Percentiles rank a stretch among this genome's conserved stretches.
Conservation (phyloP, 306 rosid genomes). For the Begonia loranthoides region DNA sequence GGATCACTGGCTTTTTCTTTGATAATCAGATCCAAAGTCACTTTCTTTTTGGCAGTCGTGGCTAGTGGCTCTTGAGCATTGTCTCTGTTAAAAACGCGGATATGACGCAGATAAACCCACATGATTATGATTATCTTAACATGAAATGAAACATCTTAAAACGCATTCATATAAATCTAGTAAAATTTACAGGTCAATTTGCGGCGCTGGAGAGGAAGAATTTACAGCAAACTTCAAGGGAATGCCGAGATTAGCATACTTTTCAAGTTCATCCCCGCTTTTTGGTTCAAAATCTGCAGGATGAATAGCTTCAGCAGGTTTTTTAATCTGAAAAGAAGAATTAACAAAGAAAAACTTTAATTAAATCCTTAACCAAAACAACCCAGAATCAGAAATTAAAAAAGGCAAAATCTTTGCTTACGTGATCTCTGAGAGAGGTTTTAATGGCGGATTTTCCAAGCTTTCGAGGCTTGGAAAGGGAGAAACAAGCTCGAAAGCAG, state of each 20-base stretch:
- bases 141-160: not conserved
- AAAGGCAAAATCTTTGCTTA: constrained; percentile 8
- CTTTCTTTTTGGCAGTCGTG: too few species aligned
- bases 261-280: constrained; percentile 12
- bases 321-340: constrained; percentile 16
- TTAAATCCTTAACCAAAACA: too few species aligned
- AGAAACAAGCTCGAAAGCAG: constrained; percentile 43
- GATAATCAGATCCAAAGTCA: too few species aligned
- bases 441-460: constrained; percentile 3
- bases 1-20: too few species aligned
- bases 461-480: constrained; percentile 20
- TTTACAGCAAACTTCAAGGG: constrained; percentile 31
- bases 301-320: constrained; percentile 17
- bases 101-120: not conserved
- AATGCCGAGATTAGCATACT: constrained; percentile 11
- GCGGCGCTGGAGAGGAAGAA: not conserved
- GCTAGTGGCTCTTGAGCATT: too few species aligned
- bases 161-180: not conserved
- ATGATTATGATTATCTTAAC: not conserved
- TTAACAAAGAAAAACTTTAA: not conserved
- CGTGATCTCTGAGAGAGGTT: constrained; percentile 10
- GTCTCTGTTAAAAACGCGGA: not conserved
- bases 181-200: not conserved
- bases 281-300: constrained; percentile 5
- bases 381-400: not conserved